phyloP scores from a whole-genome alignment of 768 basidiomycete species.

The Coprinopsis strossmayeri region DNA sequence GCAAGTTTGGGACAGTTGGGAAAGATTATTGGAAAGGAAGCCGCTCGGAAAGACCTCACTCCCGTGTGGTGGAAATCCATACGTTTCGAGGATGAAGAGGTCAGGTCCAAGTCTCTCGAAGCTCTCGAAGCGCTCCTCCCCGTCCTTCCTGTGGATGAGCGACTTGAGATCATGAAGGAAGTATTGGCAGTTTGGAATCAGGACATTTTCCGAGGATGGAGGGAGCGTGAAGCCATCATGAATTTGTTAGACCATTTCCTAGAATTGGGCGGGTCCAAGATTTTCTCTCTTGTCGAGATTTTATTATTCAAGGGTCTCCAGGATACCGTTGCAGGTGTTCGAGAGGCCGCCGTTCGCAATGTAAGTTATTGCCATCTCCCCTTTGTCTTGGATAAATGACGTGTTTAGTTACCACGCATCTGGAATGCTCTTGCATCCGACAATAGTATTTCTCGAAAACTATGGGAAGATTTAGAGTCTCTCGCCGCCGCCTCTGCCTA shows the following conservation, averaged over 20 bases:
- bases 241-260: conserved; percentile 47
- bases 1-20: conserved; percentile 89
- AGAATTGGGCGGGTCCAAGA: conserved; percentile 29
- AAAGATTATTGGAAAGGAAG: conserved; percentile 69
- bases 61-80: conserved; percentile 63
- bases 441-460: conserved; percentile 25
- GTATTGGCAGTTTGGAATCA: conserved; percentile 52
- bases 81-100: conserved; percentile 55
- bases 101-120: conserved; percentile 67
- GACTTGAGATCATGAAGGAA: conserved; percentile 36
- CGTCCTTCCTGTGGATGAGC: conserved; percentile 44
- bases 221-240: conserved; percentile 69
- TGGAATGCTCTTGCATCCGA: conserved; percentile 33
- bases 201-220: conserved; percentile 61
- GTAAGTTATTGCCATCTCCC: conserved; percentile 39
- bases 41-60: conserved; percentile 63
- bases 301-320: conserved; percentile 59
- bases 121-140: conserved; percentile 50
- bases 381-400: conserved; percentile 1
- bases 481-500: conserved; percentile 42
- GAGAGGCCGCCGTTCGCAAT: conserved; percentile 62
- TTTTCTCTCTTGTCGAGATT: conserved; percentile 39
- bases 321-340: conserved; percentile 79
- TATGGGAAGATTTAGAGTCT: conserved; percentile 34
- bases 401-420: conserved; percentile 41